Evolutionary conservation across 306 rosid species (phyloP), one percentile per base, ranked within the genome.

Genomic region (Trifolium repens): DNA sequence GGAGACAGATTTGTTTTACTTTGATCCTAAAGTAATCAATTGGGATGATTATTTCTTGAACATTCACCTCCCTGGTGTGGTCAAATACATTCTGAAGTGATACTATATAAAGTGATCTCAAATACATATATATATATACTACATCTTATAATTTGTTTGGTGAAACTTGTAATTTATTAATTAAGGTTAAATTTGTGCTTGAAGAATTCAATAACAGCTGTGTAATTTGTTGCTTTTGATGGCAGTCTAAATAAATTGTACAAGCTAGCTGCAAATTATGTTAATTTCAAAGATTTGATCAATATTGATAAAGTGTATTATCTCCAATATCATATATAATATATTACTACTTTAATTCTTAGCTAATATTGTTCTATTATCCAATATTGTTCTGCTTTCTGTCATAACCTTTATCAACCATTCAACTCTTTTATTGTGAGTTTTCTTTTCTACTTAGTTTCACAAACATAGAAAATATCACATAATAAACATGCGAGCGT

Each of bases 1-100:
- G 27, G 94, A 92, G 79, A 79, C 67, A 8, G 92, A 89, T 10
- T 52, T 84, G 72, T 94, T 94, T 65, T 86, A 85, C 82, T 89
- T 94, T 76, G 99, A 94, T 62, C 92, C 99, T 3, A 82, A 84
- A 35, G 11, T 34, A 7, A 81, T 94, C 15, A 47, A 90, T 10
- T 94, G 99, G 99, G 89, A 89, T 0, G 92, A 94, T 32, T 94
- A 94, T 85, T 84, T 94, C 63, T 0, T 89, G 78, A 88, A 83
- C 69, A 50, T 44, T 60, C 99, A 94, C 78, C 60, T 91, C 46
- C 82, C 92, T 39, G 96, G 99, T 12, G 58, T 89, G 7, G 96
- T 84, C 9, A 90, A 92, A 60, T 78, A 94, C 71, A 75, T 92
- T 35, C 77, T 90, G 47, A 90, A 89, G 87, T 91, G 84, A 91